Evolutionary conservation across 1,284 basidiomycete species (phyloP).

Genomic region (Rhodotorula sp.): DNA sequence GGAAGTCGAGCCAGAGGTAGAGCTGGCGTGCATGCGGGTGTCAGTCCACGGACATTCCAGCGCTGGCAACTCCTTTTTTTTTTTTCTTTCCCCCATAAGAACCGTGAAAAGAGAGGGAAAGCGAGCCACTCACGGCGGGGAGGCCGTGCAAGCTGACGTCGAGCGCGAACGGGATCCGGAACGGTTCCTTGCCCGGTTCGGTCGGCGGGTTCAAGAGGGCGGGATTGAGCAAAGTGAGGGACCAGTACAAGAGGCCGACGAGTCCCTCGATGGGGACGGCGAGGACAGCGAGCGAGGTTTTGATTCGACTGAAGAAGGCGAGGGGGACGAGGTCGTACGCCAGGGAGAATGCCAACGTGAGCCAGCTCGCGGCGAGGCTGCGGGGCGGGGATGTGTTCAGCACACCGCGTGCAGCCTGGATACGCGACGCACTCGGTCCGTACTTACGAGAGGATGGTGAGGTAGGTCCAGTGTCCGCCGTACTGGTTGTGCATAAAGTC

Average conservation of each 20-base stretch:
- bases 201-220: conserved; percentile 32
- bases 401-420: no score
- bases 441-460: conserved; percentile 53
- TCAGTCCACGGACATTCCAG: background rate
- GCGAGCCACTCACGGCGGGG: background rate
- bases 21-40: conserved; percentile 7
- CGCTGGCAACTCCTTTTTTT: background rate
- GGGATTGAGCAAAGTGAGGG: conserved; percentile 31
- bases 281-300: conserved; percentile 30
- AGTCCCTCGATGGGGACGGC: conserved; percentile 38
- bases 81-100: background rate
- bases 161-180: conserved; percentile 22
- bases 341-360: conserved; percentile 32
- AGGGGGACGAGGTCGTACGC: conserved; percentile 34
- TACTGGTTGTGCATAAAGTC: conserved; percentile 7
- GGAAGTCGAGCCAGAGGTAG: conserved; percentile 40
- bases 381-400: background rate
- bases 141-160: conserved; percentile 35
- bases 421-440: no score
- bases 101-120: background rate
- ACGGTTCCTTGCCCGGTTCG: conserved; percentile 31
- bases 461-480: conserved; percentile 20
- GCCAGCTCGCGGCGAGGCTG: conserved; percentile 30
- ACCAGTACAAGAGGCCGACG: conserved; percentile 40
- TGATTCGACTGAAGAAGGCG: conserved; percentile 26